Base-by-base conservation (phyloP, 1,284 basidiomycete species). In the Heterobasidion annosum region DNA sequence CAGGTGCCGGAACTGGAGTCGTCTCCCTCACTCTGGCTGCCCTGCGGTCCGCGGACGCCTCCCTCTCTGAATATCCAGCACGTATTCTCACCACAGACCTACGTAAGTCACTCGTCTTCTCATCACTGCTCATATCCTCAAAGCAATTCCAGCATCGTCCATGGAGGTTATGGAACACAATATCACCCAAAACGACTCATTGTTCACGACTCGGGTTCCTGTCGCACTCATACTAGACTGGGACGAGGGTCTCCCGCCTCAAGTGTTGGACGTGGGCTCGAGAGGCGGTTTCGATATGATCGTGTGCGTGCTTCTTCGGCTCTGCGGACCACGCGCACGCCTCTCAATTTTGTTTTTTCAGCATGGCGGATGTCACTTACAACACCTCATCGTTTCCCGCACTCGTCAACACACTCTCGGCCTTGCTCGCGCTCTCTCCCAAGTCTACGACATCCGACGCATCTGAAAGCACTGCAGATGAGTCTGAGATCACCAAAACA, bases 331-430 rank as follows among this genome's bases (percentile, higher is more conserved):
- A 2, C 18, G 16, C 34, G 18, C 16, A 6, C 19, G 7, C 34
- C 16, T 10, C 16, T 43, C 40, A 43, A 43, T 44, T 19, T 37
- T 3, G 16, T 8, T 37, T 33, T 9, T 40, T 3, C 48, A 91
- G 91, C 54, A 91, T 93, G 80, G 89, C 91, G 12, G 92, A 95
- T 63, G 89, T 94, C 8, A 86, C 91, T 0, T 94, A 94, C 72
- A 94, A 94, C 69, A 91, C 88, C 0, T 70, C 82, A 0, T 89
- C 90, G 1, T 95, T 94, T 68, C 79, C 85, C 5, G 71, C 83
- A 0, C 76, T 91, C 43, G 68, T 85, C 16, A 67, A 69, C 34
- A 88, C 83, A 0, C 66, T 90, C 19, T 66, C 70, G 3, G 65
- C 64, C 1, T 68, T 90, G 13, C 54, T 79, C 33, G 61, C 61